phyloP scores from a whole-genome alignment of 129 eudicot genomes.

The Helichrysum umbraculigerum region DNA sequence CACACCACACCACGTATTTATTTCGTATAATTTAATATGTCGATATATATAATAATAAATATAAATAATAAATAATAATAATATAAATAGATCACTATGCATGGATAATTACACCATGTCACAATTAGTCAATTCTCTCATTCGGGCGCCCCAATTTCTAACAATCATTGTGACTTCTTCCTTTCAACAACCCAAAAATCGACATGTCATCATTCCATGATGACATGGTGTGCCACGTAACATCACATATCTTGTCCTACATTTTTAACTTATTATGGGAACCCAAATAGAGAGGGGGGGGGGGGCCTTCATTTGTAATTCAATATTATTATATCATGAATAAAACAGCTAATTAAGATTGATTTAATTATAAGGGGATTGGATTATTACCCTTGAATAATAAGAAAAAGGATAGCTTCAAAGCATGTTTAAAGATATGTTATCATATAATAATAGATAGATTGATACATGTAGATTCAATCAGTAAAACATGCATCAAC shows the following conservation, averaged over 20 bases:
- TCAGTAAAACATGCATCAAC: background rate
- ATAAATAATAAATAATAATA: background rate
- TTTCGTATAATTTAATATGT: background rate
- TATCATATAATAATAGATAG: background rate
- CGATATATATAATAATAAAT: too few relatives aligned
- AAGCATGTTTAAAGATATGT: background rate
- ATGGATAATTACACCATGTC: conserved; percentile 16
- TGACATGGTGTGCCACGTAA: conserved; percentile 34
- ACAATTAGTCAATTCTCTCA: background rate
- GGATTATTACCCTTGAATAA: conserved; percentile 1
- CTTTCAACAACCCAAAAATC: conserved; percentile 11
- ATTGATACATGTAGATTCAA: background rate
- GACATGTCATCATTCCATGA: conserved; percentile 29
- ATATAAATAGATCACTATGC: background rate
- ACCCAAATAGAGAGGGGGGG: background rate
- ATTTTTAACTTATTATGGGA: conserved; percentile 15
- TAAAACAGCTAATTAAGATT: background rate
- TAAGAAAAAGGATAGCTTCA: conserved; percentile 4
- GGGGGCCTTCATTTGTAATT: conserved; percentile 2
- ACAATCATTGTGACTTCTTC: conserved; percentile 36
- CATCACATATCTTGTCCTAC: conserved; percentile 27
- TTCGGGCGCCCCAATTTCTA: conserved; percentile 18
- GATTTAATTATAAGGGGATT: background rate
- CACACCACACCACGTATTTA: conserved; percentile 26
- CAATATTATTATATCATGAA: conserved; percentile 27